Evolutionary conservation across 495 filamentous ascomycete genomes (phyloP).

Genomic region (Lasiosphaeria ovina): DNA sequence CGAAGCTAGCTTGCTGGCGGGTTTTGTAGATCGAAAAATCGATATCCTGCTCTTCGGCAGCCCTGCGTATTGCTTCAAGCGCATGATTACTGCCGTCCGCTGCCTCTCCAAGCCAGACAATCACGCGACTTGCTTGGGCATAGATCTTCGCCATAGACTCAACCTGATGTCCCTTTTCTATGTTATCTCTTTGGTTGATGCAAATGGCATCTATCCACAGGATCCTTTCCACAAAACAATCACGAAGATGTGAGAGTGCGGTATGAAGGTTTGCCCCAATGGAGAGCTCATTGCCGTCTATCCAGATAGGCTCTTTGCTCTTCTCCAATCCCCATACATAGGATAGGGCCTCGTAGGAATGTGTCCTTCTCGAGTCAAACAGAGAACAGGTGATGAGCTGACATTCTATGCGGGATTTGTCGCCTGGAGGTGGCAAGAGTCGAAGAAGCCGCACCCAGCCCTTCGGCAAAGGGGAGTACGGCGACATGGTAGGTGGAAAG

Average conservation of each 20-base stretch:
- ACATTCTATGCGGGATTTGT: constrained; percentile 6
- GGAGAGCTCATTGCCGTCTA: constrained; percentile 3
- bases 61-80: constrained; percentile 18
- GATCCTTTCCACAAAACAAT: constrained; percentile 4
- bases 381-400: constrained; percentile 5
- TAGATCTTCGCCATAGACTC: constrained; percentile 37
- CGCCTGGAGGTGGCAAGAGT: constrained; percentile 7
- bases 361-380: constrained; percentile 3
- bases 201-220: too few species aligned
- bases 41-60: neutral
- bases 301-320: constrained; percentile 4
- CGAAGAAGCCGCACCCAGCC: constrained; percentile 4
- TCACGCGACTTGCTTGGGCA: constrained; percentile 28
- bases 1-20: neutral
- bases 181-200: constrained; percentile 20
- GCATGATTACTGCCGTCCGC: constrained; percentile 24
- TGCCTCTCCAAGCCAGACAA: constrained; percentile 40
- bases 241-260: constrained; percentile 5
- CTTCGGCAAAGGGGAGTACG: neutral
- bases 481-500: neutral
- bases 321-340: constrained; percentile 12
- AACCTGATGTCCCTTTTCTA: constrained; percentile 24
- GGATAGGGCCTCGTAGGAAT: constrained; percentile 10
- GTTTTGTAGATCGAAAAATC: neutral
- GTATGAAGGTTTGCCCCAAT: constrained; percentile 6